Percentiles rank a stretch among this genome's conserved stretches.
Conservation (phyloP, 306 rosid genomes). For the Vigna hirtella region DNA sequence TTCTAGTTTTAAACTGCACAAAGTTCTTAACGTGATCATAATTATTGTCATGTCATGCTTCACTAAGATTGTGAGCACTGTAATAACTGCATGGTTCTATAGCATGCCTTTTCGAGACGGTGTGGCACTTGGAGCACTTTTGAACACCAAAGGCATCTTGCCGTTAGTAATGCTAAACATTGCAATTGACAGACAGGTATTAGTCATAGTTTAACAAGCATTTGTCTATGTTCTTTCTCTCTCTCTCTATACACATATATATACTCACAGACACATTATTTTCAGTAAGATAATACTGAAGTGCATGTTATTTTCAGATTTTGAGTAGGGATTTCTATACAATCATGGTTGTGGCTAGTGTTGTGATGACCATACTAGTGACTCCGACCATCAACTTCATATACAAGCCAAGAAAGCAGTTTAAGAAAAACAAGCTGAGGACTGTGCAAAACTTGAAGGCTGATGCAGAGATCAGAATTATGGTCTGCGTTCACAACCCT, state of each 20-base stretch:
- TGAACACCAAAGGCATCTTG: slow-evolving; percentile 58
- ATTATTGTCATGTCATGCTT: background rate
- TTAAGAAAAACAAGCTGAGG: slow-evolving; percentile 37
- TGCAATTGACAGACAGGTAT: slow-evolving; percentile 47
- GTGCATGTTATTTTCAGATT: slow-evolving; percentile 28
- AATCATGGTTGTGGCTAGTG: background rate
- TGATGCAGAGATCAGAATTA: slow-evolving; percentile 42
- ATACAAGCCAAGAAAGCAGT: slow-evolving; percentile 45
- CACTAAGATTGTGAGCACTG: slow-evolving; percentile 44
- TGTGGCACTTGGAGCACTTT: slow-evolving; percentile 50
- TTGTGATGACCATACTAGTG: slow-evolving; percentile 42
- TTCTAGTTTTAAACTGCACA: fast-evolving
- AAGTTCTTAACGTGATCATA: background rate
- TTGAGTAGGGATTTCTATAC: slow-evolving; percentile 15
- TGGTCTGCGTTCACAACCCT: slow-evolving; percentile 41
- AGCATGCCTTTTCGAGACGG: slow-evolving; percentile 34
- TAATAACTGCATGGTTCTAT: background rate
- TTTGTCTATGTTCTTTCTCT: no score
- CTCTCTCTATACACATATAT: no score
- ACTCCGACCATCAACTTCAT: slow-evolving; percentile 40
- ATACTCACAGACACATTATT: no score
- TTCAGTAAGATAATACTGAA: background rate
- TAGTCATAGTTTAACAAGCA: no score
- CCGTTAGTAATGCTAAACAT: slow-evolving; percentile 36
- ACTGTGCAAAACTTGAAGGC: slow-evolving; percentile 40